Conservation (phyloP, 2,329 filamentous ascomycete genomes). For the Lachnellula arida region DNA sequence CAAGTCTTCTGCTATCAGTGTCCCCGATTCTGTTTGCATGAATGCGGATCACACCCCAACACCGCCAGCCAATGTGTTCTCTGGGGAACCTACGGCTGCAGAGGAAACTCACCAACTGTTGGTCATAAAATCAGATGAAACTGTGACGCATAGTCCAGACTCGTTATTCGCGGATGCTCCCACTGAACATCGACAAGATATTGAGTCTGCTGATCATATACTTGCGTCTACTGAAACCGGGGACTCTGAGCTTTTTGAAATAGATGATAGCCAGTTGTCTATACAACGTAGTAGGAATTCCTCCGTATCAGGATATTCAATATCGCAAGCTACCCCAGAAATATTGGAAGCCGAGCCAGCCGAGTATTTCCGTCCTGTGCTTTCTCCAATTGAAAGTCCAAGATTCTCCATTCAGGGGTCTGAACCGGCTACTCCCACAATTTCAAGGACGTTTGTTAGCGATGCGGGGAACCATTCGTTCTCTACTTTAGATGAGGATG, state of each 20-base stretch:
- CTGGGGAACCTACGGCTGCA: neutral
- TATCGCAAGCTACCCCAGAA: conserved; percentile 14
- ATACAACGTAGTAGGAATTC: conserved; percentile 13
- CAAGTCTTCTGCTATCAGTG: neutral
- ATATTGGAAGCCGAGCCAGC: conserved; percentile 17
- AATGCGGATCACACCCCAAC: neutral
- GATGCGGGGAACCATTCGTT: too few relatives aligned
- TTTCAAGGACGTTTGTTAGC: neutral
- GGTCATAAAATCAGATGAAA: too few relatives aligned
- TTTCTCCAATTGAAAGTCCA: conserved; percentile 10
- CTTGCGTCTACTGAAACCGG: neutral
- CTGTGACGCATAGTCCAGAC: too few relatives aligned
- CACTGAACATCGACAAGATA: neutral
- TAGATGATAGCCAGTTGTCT: neutral
- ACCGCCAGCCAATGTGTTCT: neutral
- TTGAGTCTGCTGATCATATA: neutral
- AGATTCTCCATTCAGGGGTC: neutral
- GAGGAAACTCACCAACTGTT: too few relatives aligned
- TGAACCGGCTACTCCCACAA: neutral
- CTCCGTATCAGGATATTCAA: conserved; percentile 9
- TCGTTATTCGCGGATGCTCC: neutral
- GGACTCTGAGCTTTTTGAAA: neutral
- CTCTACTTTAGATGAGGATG: neutral
- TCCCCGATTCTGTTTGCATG: neutral
- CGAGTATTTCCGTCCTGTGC: conserved; percentile 16